Conservation (phyloP, 2,329 filamentous ascomycete species). For the Colletotrichum chrysophilum region DNA sequence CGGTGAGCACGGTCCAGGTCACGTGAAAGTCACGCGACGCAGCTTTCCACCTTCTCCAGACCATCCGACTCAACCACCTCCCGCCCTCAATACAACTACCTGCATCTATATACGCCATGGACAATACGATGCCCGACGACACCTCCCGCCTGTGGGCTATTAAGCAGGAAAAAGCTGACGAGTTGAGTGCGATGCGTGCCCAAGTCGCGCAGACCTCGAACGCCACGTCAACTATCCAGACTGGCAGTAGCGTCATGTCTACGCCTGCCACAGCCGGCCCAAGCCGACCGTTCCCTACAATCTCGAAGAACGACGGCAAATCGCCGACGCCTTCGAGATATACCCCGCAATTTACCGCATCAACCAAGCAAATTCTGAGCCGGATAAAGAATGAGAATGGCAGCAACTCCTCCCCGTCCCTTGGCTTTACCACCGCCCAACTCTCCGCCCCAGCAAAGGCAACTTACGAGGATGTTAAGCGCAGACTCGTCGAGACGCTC, state of each 20-base stretch:
- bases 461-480: slow-evolving; percentile 12
- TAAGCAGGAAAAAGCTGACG: background rate
- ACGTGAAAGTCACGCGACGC: slow-evolving; percentile 8
- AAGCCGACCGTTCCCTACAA: background rate
- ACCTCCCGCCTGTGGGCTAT: background rate
- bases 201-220: background rate
- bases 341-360: slow-evolving; percentile 33
- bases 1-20: background rate
- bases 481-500: slow-evolving; percentile 13
- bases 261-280: background rate
- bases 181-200: background rate
- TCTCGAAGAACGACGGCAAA: background rate
- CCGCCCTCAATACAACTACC: accelerated
- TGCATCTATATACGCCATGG: background rate
- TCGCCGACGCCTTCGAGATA: slow-evolving; percentile 24
- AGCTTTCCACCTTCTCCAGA: background rate
- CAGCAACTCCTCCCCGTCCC: slow-evolving; percentile 2
- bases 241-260: background rate
- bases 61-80: background rate
- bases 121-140: background rate
- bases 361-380: slow-evolving; percentile 30
- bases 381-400: slow-evolving; percentile 25
- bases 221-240: background rate
- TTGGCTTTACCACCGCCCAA: background rate
- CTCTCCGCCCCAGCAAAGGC: background rate